Base-by-base conservation (phyloP, 2,329 filamentous ascomycete species). In the Colletotrichum navitas region DNA sequence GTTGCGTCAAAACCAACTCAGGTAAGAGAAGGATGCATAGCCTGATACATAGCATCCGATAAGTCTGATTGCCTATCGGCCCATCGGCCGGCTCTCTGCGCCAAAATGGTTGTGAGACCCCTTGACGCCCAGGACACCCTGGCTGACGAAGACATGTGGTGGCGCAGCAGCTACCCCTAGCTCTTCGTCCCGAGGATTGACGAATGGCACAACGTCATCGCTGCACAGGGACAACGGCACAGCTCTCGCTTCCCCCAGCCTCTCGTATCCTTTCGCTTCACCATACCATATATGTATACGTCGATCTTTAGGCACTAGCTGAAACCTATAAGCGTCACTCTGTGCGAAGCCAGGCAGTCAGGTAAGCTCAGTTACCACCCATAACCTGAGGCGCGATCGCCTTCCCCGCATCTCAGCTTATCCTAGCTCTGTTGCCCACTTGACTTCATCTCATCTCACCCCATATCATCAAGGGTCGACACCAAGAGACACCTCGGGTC, bases 111-210 rank as follows among this genome's bases (percentile, higher is more conserved):
- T n/a, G 62, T 26, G n/a, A 36, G 24, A 47, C 62, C 39, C 39
- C 39, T 39, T 29, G 39, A 64, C 39, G 62, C 49, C 62, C 62
- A 29, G 49, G 36, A n/a, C 36, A 24, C 26, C 45, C 56, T 59
- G 18, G 55, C 47, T 29, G 55, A 67, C 36, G 39, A 67, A 45
- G 18, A 51, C 34, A 8, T 18, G 34, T 12, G 26, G 66, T 64
- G 68, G 68, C 68, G 68, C 63, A 71, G 68, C 51, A 71, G 68
- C 68, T 71, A n/a, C 34, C 63, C 63, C 68, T 66, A 32, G 45
- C 36, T 61, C 24, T 45, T 52, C 16, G 12, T 18, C 5, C 18
- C 14, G 45, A 41, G n/a, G 45, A 39, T 55, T 39, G 29, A 54
- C 45, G 68, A 71, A 71, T 71, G 18, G n/a, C 59, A 26, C 59